Percentiles rank a stretch among this genome's conserved stretches.
phyloP scores from a whole-genome alignment of 306 rosid species.

The Sicyos edulis region DNA sequence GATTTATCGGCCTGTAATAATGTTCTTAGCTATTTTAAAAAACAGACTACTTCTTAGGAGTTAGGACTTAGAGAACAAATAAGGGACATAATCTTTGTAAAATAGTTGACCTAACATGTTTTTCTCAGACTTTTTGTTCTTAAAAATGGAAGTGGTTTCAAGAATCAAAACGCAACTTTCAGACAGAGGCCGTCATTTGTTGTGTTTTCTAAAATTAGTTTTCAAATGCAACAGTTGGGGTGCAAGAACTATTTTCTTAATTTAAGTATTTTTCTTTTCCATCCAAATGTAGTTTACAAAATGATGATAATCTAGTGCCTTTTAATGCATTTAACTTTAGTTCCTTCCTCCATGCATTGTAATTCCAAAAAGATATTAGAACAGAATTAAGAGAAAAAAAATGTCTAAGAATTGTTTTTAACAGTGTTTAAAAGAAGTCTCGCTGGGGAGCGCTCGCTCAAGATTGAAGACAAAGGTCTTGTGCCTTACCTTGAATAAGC shows the following conservation, averaged over 20 bases:
- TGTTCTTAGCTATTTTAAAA: not conserved
- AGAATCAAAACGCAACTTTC: not conserved
- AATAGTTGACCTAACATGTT: not conserved
- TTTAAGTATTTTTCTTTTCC: not conserved
- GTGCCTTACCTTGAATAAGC: no score
- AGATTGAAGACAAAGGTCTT: no score
- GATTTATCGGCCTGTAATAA: not conserved
- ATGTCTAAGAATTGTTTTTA: no score
- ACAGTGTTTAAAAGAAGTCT: no score
- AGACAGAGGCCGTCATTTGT: not conserved
- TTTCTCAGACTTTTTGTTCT: not conserved
- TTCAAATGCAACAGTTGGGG: slow-evolving; percentile 5
- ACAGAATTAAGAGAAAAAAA: no score
- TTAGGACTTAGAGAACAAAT: not conserved
- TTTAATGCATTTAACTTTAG: not conserved
- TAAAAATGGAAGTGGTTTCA: not conserved
- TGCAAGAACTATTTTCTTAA: not conserved
- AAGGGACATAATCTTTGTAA: not conserved
- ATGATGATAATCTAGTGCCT: not conserved
- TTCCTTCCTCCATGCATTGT: not conserved
- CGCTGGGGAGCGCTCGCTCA: no score
- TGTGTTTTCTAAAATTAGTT: not conserved
- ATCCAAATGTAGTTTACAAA: not conserved
- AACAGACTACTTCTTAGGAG: not conserved
- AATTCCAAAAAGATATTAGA: not conserved